A percentile compares a stretch with the other conserved stretches of the same genome.
Conservation (phyloP, 768 basidiomycete genomes). For the Cyclocybe aegerita region DNA sequence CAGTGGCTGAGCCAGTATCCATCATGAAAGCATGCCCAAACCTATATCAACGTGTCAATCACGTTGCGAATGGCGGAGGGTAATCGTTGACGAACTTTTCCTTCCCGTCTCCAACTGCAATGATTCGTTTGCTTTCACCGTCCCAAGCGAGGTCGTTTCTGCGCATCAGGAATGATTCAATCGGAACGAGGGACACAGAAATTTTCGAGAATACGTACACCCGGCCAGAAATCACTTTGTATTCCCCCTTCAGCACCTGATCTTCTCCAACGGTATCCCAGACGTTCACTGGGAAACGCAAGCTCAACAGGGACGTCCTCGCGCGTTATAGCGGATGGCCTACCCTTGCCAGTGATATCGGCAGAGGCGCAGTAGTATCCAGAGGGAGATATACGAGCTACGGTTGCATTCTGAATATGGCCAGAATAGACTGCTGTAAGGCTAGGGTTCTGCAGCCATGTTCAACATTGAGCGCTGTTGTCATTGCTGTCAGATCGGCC, state of each 20-base stretch:
- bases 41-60: slow-evolving; percentile 34
- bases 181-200: background rate
- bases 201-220: slow-evolving; percentile 51
- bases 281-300: slow-evolving; percentile 59
- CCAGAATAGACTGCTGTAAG: slow-evolving; percentile 68
- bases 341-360: slow-evolving; percentile 80
- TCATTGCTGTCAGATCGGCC: slow-evolving; percentile 17
- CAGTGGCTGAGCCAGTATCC: slow-evolving; percentile 81
- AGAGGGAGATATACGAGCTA: slow-evolving; percentile 89
- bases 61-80: background rate
- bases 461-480: background rate
- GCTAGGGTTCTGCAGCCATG: slow-evolving; percentile 58
- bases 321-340: background rate
- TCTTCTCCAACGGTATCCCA: slow-evolving; percentile 93
- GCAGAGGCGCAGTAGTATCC: slow-evolving; percentile 96
- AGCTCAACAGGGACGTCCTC: background rate
- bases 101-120: slow-evolving; percentile 89
- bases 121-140: slow-evolving; percentile 93
- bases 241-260: slow-evolving; percentile 79
- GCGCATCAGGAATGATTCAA: slow-evolving; percentile 2
- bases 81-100: slow-evolving; percentile 62
- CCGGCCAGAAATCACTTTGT: slow-evolving; percentile 68
- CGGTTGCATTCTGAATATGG: slow-evolving; percentile 82
- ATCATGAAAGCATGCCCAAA: slow-evolving; percentile 84
- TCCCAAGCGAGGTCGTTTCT: slow-evolving; percentile 98